These are phyloP conservation scores for Teunomyces lycoperdinae DNA, from an alignment of 805 yeast species.

Conservation along the genomic window DNA sequence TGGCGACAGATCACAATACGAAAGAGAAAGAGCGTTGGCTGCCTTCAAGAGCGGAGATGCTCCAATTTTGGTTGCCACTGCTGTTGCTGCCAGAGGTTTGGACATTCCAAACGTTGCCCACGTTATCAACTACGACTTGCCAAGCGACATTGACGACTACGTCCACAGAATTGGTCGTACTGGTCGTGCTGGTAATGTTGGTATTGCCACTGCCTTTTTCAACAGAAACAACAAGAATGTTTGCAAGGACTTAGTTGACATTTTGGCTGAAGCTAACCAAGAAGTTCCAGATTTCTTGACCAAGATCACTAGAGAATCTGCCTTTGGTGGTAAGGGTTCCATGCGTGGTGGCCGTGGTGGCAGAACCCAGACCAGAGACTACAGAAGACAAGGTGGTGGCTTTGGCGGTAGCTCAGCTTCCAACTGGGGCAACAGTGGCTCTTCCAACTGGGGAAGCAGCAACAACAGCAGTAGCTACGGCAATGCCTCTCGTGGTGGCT, in stretches of 20 bases:
- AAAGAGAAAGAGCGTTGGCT: constrained; percentile 96
- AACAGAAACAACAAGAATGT: constrained; percentile 92
- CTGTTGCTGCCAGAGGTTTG: constrained; percentile 99
- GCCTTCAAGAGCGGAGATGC: constrained; percentile 90
- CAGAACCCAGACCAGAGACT: constrained; percentile 47
- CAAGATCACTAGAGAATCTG: constrained; percentile 73
- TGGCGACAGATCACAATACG: constrained; percentile 97
- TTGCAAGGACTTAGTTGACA: constrained; percentile 81
- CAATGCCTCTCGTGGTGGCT: constrained; percentile 17
- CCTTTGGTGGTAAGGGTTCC: constrained; percentile 46
- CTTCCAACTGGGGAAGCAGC: constrained; percentile 20
- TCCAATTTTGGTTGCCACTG: constrained; percentile 96
- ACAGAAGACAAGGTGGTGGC: constrained; percentile 42
- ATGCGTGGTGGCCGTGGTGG: constrained; percentile 60
- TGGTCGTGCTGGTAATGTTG: constrained; percentile 99
- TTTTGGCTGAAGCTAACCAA: constrained; percentile 94
- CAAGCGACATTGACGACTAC: constrained; percentile 95
- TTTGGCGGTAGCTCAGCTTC: constrained; percentile 19
- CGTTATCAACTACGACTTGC: constrained; percentile 95
- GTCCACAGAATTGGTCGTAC: constrained; percentile 99
- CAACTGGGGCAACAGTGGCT: constrained; percentile 16
- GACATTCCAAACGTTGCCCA: constrained; percentile 99
- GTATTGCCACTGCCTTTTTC: constrained; percentile 97
- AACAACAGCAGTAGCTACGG: constrained; percentile 14
- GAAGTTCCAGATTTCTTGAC: constrained; percentile 90